These are phyloP conservation scores for Drosera capensis DNA, from an alignment of 148 eudicot genomes.

Conservation along the genomic window DNA sequence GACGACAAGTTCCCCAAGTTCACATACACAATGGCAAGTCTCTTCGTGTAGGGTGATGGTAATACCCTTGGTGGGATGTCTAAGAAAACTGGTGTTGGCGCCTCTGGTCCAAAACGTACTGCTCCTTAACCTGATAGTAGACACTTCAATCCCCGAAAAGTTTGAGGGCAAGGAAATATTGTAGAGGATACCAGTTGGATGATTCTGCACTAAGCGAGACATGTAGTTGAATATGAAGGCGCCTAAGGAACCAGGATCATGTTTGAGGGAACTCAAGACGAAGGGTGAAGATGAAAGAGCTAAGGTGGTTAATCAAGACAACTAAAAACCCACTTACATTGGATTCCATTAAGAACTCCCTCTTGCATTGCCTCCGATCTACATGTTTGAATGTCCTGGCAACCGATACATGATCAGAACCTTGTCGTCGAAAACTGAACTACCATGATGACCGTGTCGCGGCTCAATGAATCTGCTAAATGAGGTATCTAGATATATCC, in stretches of 20 bases:
- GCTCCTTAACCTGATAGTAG: conserved; percentile 31
- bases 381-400: conserved; percentile 1
- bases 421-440: too few relatives aligned
- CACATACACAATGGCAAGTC: conserved; percentile 43
- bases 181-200: conserved; percentile 38
- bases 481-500: too few relatives aligned
- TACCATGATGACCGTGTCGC: too few relatives aligned
- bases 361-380: too few relatives aligned
- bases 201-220: conserved; percentile 1
- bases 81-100: conserved; percentile 26
- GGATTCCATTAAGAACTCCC: conserved; percentile 63
- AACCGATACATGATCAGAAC: too few relatives aligned
- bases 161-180: conserved; percentile 44
- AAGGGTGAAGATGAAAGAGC: conserved; percentile 8
- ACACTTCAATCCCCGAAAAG: conserved; percentile 36
- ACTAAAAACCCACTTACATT: conserved; percentile 14
- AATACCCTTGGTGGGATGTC: conserved; percentile 32
- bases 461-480: too few relatives aligned
- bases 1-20: conserved; percentile 61
- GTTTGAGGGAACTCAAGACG: conserved; percentile 2
- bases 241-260: conserved; percentile 19
- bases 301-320: conserved; percentile 20
- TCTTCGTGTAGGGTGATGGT: conserved; percentile 30
- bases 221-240: conserved; percentile 27
- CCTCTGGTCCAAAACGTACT: conserved; percentile 30